Evolutionary conservation across 2,329 filamentous ascomycete species (phyloP).

Genomic region (Leptosphaerulina australis): DNA sequence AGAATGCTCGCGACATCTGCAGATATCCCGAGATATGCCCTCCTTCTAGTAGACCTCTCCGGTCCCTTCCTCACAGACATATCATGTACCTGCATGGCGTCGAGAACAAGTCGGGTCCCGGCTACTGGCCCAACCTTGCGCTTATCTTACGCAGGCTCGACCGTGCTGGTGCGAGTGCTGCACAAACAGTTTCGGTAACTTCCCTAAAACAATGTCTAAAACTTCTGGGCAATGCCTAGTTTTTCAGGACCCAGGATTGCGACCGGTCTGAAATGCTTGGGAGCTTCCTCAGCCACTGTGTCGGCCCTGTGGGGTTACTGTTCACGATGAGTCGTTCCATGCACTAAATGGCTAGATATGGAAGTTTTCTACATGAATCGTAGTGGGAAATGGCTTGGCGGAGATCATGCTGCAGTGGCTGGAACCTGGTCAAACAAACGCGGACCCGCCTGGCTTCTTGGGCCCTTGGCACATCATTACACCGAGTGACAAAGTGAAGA

Average conservation of each 20-base stretch:
- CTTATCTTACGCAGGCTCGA: not conserved
- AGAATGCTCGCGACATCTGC: slow-evolving; percentile 6
- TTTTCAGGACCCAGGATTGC: slow-evolving; percentile 7
- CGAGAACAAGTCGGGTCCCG: slow-evolving; percentile 13
- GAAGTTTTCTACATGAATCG: slow-evolving; percentile 18
- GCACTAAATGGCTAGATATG: slow-evolving; percentile 19
- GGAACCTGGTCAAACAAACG: slow-evolving; percentile 18
- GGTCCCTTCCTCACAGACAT: slow-evolving; percentile 3
- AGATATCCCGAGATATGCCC: slow-evolving; percentile 15
- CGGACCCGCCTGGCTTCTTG: slow-evolving; percentile 14
- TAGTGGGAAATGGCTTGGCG: slow-evolving; percentile 11
- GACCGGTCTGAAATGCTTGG: slow-evolving; percentile 6
- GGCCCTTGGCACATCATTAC: slow-evolving; percentile 8
- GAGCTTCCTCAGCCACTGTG: slow-evolving; percentile 12
- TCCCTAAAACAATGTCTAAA: slow-evolving; percentile 12
- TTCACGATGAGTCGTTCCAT: slow-evolving; percentile 11
- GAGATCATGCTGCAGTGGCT: slow-evolving; percentile 20
- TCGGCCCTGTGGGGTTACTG: slow-evolving; percentile 23
- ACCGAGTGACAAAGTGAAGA: slow-evolving; percentile 11
- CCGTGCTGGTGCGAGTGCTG: slow-evolving; percentile 7
- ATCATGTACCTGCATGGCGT: slow-evolving; percentile 19
- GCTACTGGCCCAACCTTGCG: not conserved
- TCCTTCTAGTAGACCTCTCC: slow-evolving; percentile 10
- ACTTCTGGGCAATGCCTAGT: slow-evolving; percentile 19
- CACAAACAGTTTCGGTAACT: slow-evolving; percentile 13